phyloP scores from a whole-genome alignment of 2,329 filamentous ascomycete genomes.

The Fusarium oxysporum region DNA sequence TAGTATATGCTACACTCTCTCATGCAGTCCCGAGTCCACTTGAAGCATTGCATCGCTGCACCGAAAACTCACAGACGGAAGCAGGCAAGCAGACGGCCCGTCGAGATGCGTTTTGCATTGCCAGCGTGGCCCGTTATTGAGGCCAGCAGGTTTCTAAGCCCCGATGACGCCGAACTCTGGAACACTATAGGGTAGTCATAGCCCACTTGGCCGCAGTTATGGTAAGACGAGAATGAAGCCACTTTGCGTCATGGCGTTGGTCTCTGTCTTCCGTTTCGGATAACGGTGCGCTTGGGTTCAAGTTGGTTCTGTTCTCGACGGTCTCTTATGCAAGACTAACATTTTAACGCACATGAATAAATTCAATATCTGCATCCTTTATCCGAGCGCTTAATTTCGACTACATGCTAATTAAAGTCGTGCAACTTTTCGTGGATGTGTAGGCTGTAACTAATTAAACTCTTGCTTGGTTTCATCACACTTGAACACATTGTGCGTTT shows the following conservation, averaged over 20 bases:
- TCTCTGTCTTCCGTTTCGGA: constrained; percentile 32
- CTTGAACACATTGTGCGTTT: constrained; percentile 11
- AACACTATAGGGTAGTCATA: constrained; percentile 41
- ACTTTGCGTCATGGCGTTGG: constrained; percentile 39
- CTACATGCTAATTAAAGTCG: constrained; percentile 1
- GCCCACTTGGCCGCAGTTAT: constrained; percentile 37
- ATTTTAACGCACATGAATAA: constrained; percentile 19
- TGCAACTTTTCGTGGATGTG: constrained; percentile 11
- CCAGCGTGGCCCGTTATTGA: constrained; percentile 42
- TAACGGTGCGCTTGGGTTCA: constrained; percentile 36
- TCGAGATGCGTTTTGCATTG: constrained; percentile 34
- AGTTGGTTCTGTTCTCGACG: constrained; percentile 17
- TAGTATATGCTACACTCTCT: neutral
- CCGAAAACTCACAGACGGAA: constrained; percentile 5
- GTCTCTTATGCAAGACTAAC: constrained; percentile 24
- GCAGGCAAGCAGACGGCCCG: constrained; percentile 29
- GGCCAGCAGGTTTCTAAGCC: constrained; percentile 35
- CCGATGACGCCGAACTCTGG: constrained; percentile 17
- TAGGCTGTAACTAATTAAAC: constrained; percentile 8
- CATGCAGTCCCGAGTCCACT: constrained; percentile 22
- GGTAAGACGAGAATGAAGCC: constrained; percentile 34
- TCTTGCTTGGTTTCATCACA: constrained; percentile 10
- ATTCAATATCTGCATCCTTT: constrained; percentile 16
- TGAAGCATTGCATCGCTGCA: constrained; percentile 37
- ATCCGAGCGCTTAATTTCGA: constrained; percentile 19